A percentile compares a stretch with the other conserved stretches of the same genome.
phyloP scores from a whole-genome alignment of 2,329 filamentous ascomycete species.

The Scorias spongiosa region DNA sequence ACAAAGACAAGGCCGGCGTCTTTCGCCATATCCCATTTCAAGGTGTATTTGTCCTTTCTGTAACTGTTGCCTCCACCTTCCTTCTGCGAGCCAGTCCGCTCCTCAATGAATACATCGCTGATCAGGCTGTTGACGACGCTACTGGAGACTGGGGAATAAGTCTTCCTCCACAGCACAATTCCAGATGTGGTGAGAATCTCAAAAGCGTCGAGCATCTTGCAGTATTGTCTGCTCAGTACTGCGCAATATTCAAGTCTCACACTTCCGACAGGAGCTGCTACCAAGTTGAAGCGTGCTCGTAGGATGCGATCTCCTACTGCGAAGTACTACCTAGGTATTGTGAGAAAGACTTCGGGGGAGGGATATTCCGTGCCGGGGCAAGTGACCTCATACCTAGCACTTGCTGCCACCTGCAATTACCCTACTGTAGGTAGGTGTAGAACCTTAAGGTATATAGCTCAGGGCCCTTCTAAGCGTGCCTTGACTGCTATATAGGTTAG shows the following conservation, averaged over 20 bases:
- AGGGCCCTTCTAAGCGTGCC: too few species aligned
- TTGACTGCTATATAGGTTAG: too few species aligned
- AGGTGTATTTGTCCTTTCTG: conserved; percentile 79
- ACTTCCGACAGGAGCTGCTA: too few species aligned
- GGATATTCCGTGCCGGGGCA: background rate
- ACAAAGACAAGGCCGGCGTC: conserved; percentile 93
- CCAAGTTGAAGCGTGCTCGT: too few species aligned
- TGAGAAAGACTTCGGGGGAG: background rate
- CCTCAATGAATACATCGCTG: conserved; percentile 93
- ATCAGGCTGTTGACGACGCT: conserved; percentile 89
- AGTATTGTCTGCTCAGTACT: background rate
- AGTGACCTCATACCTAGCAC: background rate
- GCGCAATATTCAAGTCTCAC: too few species aligned
- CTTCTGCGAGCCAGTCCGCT: conserved; percentile 48
- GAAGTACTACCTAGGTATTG: too few species aligned
- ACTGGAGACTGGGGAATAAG: conserved; percentile 63
- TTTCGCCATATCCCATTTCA: conserved; percentile 88
- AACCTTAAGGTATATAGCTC: too few species aligned
- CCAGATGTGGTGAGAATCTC: conserved; percentile 93
- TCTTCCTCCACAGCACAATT: conserved; percentile 90
- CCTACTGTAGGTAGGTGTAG: too few species aligned
- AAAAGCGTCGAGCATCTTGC: conserved; percentile 79
- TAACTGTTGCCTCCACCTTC: conserved; percentile 57
- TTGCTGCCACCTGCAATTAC: too few species aligned
- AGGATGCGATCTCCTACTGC: too few species aligned